Evolutionary conservation across 805 yeast species (phyloP), one percentile per base, ranked within the genome.

Genomic region (Tetrapisispora nanseiensis): DNA sequence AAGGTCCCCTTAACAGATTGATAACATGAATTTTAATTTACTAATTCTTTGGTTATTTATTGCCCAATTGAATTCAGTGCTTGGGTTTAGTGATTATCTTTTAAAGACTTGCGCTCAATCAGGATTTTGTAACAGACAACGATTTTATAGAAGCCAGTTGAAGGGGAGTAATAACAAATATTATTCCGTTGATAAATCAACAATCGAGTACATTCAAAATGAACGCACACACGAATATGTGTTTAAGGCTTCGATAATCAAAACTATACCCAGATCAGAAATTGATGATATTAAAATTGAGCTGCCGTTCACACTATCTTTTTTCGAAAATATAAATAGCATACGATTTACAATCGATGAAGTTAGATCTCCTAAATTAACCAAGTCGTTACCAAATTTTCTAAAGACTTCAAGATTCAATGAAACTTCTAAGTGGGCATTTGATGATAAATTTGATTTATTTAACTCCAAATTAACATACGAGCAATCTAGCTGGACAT

Each of bases 91-190:
- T 51, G 76, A 74, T 3, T 76, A 79, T 48, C 62, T 86, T 42
- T 82, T 86, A 68, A 84, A 86, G 56, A 75, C 70, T 12, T 89
- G 97, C 61, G 76, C 69, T 6, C 80, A 82, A 53, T 74, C 86
- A 15, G 95, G 95, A 6, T 87, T 89, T 57, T 89, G 97, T 57
- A 63, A 71, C 39, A 72, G 97, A 60, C 85, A 89, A 54, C 67
- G 90, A 42, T 77, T 75, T 44, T 86, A 74, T 56, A 84, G 86
- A 1, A 46, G 55, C 2, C 57, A 67, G 36, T 66, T 74, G 6
- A 43, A 48, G 6, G 50, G 49, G 15, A 48, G 55, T 1, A 63
- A 60, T 33, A 59, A 59, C 18, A 57, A 69, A 1, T 65, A 69
- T 24, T 74, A 75, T 49, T 56, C 67, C 2, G 48, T 74, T 30